phyloP scores from a whole-genome alignment of 306 rosid genomes.

The Argentina anserina region DNA sequence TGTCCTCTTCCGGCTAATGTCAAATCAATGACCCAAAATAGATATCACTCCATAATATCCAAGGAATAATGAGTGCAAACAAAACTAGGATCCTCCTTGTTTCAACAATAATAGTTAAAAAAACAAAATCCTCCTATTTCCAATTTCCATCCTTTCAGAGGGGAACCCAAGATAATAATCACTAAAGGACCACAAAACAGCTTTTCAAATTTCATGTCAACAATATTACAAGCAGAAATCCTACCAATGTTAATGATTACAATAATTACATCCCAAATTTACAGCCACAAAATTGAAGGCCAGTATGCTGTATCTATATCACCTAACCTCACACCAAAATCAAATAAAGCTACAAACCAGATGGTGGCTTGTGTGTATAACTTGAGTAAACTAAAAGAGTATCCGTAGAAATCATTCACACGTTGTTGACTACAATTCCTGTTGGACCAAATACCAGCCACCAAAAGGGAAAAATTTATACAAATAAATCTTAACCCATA shows the following conservation, averaged over 20 bases:
- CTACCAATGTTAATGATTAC: slow-evolving; percentile 3
- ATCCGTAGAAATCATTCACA: slow-evolving; percentile 29
- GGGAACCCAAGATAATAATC: background rate
- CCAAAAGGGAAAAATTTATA: slow-evolving; percentile 25
- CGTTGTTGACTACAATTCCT: slow-evolving; percentile 6
- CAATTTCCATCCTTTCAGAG: too few species aligned
- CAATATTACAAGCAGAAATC: background rate
- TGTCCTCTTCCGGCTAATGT: background rate
- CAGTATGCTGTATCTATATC: slow-evolving; percentile 11
- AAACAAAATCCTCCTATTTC: too few species aligned
- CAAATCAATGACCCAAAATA: too few species aligned
- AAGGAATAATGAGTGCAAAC: background rate
- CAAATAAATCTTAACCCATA: slow-evolving; percentile 8
- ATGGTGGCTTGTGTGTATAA: background rate
- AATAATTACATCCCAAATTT: slow-evolving; percentile 21
- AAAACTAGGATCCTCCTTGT: background rate
- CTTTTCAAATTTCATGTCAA: background rate
- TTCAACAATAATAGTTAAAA: too few species aligned
- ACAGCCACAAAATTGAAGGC: slow-evolving; percentile 13
- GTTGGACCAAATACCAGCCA: slow-evolving; percentile 21
- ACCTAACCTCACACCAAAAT: slow-evolving; percentile 5
- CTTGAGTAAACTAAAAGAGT: slow-evolving; percentile 13
- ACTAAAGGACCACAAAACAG: background rate
- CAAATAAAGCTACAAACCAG: slow-evolving; percentile 1
- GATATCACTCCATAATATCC: too few species aligned